A percentile compares a stretch with the other conserved stretches of the same genome.
Conservation (phyloP, 1,284 basidiomycete species). For the Retiboletus flavoniger region DNA sequence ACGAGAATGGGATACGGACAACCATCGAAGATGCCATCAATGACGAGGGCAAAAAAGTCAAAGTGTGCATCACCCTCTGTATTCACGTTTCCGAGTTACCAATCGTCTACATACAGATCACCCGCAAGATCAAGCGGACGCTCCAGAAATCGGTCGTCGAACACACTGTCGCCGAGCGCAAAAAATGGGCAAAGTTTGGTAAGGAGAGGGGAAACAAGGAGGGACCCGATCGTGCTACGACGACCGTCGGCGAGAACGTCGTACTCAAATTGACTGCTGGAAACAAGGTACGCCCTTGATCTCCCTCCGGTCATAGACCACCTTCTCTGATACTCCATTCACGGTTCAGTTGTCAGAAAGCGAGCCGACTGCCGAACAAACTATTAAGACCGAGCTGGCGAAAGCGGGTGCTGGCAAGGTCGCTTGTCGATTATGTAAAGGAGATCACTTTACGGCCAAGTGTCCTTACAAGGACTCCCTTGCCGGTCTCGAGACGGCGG, state of each 20-base stretch:
- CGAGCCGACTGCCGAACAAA: conserved; percentile 71
- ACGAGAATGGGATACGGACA: conserved; percentile 88
- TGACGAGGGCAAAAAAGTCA: conserved; percentile 94
- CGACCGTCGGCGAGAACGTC: conserved; percentile 93
- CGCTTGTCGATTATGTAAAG: conserved; percentile 92
- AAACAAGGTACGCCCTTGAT: conserved; percentile 60
- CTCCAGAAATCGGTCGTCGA: conserved; percentile 93
- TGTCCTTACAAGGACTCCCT: conserved; percentile 98
- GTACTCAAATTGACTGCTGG: conserved; percentile 83
- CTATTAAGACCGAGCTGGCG: conserved; percentile 67
- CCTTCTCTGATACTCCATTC: neutral
- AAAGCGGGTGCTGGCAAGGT: conserved; percentile 85
- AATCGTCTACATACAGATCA: conserved; percentile 55
- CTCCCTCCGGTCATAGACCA: neutral
- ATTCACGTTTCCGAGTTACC: neutral
- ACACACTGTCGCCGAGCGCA: conserved; percentile 89
- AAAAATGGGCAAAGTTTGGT: conserved; percentile 95
- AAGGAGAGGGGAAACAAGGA: conserved; percentile 84
- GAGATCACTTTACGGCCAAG: conserved; percentile 96
- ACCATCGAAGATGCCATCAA: conserved; percentile 84
- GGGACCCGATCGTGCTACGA: conserved; percentile 93
- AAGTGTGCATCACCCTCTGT: conserved; percentile 48
- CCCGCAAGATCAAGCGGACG: conserved; percentile 82
- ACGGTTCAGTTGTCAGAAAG: conserved; percentile 51
- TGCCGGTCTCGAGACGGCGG: conserved; percentile 68